phyloP scores from a whole-genome alignment of 768 basidiomycete genomes.

The Mycena sanguinolenta region DNA sequence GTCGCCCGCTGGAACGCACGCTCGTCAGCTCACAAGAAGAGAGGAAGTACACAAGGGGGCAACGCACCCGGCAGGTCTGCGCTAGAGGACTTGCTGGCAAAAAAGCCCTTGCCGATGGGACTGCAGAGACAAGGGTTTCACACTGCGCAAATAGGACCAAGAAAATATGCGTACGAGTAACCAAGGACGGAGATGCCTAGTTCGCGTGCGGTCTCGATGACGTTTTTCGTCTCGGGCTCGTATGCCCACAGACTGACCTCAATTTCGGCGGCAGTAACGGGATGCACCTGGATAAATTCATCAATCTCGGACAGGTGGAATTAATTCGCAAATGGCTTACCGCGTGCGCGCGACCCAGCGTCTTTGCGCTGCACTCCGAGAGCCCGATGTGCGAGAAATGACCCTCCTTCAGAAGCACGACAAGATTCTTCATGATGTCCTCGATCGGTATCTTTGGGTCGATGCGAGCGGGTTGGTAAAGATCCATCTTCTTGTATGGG shows the following conservation, averaged over 20 bases:
- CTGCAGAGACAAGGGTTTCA: neutral
- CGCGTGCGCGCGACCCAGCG: constrained; percentile 55
- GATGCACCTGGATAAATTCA: constrained; percentile 1
- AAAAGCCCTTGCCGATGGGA: constrained; percentile 7
- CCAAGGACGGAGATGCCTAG: constrained; percentile 42
- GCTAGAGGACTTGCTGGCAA: neutral
- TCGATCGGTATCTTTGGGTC: constrained; percentile 61
- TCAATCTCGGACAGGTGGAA: neutral
- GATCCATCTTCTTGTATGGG: constrained; percentile 67
- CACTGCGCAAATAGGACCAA: neutral
- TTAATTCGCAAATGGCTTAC: no score
- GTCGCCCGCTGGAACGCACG: constrained; percentile 51
- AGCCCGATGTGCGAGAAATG: constrained; percentile 53
- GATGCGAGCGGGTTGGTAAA: constrained; percentile 68
- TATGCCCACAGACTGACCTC: constrained; percentile 61
- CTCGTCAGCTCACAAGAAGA: no score
- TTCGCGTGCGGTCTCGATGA: constrained; percentile 66
- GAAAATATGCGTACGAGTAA: neutral
- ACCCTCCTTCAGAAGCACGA: constrained; percentile 64
- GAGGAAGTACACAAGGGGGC: constrained; percentile 46
- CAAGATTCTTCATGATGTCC: constrained; percentile 56
- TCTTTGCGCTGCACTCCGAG: constrained; percentile 64
- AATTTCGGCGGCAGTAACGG: neutral
- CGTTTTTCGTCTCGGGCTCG: constrained; percentile 65
- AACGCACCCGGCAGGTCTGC: constrained; percentile 1